Conservation (phyloP, 164 flowering plant genomes). For the Tetracentron sinense region DNA sequence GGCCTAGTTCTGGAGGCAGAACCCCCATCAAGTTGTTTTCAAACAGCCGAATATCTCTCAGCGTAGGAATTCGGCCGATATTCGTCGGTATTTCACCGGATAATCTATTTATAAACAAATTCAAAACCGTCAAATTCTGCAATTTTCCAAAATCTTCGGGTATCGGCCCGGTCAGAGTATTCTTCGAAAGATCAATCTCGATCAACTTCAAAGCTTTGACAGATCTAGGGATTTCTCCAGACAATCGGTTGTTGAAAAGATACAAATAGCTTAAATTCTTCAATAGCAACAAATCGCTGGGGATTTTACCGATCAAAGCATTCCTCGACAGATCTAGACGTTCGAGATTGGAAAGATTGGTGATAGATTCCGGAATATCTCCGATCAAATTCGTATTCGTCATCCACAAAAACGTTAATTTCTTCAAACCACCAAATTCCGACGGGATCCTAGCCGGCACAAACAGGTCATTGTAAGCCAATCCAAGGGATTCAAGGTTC, state of each 20-base stretch:
- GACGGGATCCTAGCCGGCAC: constrained; percentile 37
- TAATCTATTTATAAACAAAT: constrained; percentile 40
- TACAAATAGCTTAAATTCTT: constrained; percentile 42
- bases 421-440: constrained; percentile 47
- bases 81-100: constrained; percentile 43
- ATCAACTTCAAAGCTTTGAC: constrained; percentile 35
- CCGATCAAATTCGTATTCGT: constrained; percentile 45
- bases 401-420: constrained; percentile 41
- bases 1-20: constrained; percentile 48
- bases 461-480: constrained; percentile 37
- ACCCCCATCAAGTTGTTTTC: constrained; percentile 37
- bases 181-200: constrained; percentile 47
- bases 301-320: constrained; percentile 47
- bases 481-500: constrained; percentile 34
- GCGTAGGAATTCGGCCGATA: constrained; percentile 26
- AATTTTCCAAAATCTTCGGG: constrained; percentile 59
- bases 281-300: constrained; percentile 44
- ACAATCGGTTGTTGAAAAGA: constrained; percentile 42
- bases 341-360: constrained; percentile 33
- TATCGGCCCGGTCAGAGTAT: constrained; percentile 57
- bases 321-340: constrained; percentile 51
- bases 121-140: constrained; percentile 25
- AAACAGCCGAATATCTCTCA: constrained; percentile 31
- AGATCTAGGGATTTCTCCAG: constrained; percentile 52
- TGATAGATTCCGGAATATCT: constrained; percentile 44